phyloP scores from a whole-genome alignment of 2,329 filamentous ascomycete genomes.

The Claviceps sp. region DNA sequence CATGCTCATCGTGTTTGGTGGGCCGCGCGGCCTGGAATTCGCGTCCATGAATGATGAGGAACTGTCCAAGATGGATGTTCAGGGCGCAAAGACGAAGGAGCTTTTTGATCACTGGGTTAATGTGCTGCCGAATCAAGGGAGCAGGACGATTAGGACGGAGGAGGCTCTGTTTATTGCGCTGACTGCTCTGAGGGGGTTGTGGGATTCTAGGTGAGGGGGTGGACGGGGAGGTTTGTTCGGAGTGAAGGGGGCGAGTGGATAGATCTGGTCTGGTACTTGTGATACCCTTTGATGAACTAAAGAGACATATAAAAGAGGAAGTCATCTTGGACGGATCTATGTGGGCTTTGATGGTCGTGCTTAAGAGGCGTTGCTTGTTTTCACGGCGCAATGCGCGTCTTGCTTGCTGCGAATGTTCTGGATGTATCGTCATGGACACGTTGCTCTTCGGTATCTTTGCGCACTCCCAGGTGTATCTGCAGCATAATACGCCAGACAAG shows the following conservation, averaged over 20 bases:
- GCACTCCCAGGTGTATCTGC: too few relatives aligned
- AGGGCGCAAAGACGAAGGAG: slow-evolving; percentile 49
- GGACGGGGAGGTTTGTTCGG: not conserved
- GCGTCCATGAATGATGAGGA: slow-evolving; percentile 50
- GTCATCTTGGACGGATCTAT: too few relatives aligned
- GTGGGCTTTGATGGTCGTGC: too few relatives aligned
- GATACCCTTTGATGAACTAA: slow-evolving; percentile 1
- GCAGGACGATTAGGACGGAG: slow-evolving; percentile 69
- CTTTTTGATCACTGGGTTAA: slow-evolving; percentile 80
- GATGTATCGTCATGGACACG: too few relatives aligned
- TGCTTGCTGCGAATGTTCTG: too few relatives aligned
- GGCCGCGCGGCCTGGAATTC: slow-evolving; percentile 65
- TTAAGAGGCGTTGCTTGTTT: too few relatives aligned
- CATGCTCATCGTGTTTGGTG: slow-evolving; percentile 66
- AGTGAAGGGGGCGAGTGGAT: too few relatives aligned
- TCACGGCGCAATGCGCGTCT: too few relatives aligned
- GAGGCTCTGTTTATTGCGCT: slow-evolving; percentile 71
- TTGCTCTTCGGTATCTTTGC: too few relatives aligned
- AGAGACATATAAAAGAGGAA: too few relatives aligned
- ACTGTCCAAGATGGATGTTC: slow-evolving; percentile 46
- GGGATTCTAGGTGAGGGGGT: slow-evolving; percentile 20
- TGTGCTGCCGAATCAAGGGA: slow-evolving; percentile 66
- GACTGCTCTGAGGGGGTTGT: slow-evolving; percentile 50
- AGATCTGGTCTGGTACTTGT: not conserved
- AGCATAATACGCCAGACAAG: too few relatives aligned